Base-by-base conservation (phyloP, 2,329 filamentous ascomycete genomes). In the Verticillium nubilum region DNA sequence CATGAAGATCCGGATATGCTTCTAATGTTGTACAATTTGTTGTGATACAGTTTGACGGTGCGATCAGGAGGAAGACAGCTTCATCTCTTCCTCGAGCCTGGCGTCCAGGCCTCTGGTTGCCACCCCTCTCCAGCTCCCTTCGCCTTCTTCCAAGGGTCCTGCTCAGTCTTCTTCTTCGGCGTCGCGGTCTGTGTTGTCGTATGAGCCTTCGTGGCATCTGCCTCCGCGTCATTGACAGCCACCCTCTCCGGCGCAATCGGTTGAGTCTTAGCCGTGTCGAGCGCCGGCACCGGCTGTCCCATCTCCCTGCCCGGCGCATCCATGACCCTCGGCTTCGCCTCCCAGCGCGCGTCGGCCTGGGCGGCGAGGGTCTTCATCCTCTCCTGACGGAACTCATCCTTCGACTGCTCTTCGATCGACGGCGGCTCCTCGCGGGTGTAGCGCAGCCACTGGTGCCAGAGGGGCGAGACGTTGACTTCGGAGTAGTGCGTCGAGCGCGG, bases 381-480 rank as follows among this genome's bases (percentile, higher is more conserved):
- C 56, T 76, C 74, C 70, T 80, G 82, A 27, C 86, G 78, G 12
- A 70, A 67, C 1, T 84, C 68, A 58, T 89, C 86, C 33, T 69
- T 70, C 6, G 73, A 67, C 70, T 88, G 85, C 70, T 89, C 86
- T 1, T 73, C 71, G 12, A 88, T 70, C 2, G 76, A 80, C 1
- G 86, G 86, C 2, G 86, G 76, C 0, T 79, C 69, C 2, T 68
- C 62, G 23, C 86, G 82, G 53, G 80, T 83, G 70, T 88, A 78
- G 17, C 86, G 83, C 55, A 89, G 77, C 86, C 86, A 89, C 67
- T 88, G 86, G 72, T 88, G 86, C 86, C 86, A 89, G 63, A 80
- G 78, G 12, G 86, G 86, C 57, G 81, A 75, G 61, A 88, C 84
- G 59, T 73, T 73, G 58, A 88, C 79, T 33, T 83, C 78, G 66